phyloP scores from a whole-genome alignment of 768 basidiomycete genomes.

The Stropharia rugosoannulata region DNA sequence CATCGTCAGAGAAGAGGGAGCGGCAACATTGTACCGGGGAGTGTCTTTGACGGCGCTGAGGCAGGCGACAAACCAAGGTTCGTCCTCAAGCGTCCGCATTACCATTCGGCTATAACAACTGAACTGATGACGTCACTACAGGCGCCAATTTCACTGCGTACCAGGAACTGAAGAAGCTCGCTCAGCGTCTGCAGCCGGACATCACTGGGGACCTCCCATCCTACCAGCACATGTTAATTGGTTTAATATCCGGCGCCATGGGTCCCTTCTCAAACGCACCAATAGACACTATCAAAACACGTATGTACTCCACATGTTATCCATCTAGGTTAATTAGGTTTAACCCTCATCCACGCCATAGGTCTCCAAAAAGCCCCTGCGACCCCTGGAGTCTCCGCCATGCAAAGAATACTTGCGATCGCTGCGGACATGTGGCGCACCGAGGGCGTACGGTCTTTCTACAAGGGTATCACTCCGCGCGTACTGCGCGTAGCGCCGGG shows the following conservation, averaged over 20 bases:
- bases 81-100: conserved; percentile 1
- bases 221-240: conserved; percentile 95
- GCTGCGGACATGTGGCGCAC: conserved; percentile 90
- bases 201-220: conserved; percentile 73
- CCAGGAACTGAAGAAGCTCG: conserved; percentile 91
- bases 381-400: conserved; percentile 69
- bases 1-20: conserved; percentile 91
- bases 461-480: conserved; percentile 97
- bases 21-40: conserved; percentile 84
- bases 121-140: conserved; percentile 12
- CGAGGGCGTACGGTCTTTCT: conserved; percentile 90
- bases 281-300: conserved; percentile 93
- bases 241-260: conserved; percentile 95
- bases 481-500: conserved; percentile 97
- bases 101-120: neutral
- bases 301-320: conserved; percentile 41
- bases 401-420: conserved; percentile 77
- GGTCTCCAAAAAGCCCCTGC: conserved; percentile 86
- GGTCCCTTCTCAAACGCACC: conserved; percentile 99
- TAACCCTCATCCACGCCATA: conserved; percentile 23
- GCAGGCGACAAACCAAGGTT: conserved; percentile 98
- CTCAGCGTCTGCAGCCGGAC: conserved; percentile 77
- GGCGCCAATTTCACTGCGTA: conserved; percentile 98
- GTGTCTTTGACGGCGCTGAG: conserved; percentile 90
- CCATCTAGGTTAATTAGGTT: neutral